These are phyloP conservation scores for Phytophthora hybrid DNA, from an alignment of 352 stramenopile species.

Conservation along the genomic window DNA sequence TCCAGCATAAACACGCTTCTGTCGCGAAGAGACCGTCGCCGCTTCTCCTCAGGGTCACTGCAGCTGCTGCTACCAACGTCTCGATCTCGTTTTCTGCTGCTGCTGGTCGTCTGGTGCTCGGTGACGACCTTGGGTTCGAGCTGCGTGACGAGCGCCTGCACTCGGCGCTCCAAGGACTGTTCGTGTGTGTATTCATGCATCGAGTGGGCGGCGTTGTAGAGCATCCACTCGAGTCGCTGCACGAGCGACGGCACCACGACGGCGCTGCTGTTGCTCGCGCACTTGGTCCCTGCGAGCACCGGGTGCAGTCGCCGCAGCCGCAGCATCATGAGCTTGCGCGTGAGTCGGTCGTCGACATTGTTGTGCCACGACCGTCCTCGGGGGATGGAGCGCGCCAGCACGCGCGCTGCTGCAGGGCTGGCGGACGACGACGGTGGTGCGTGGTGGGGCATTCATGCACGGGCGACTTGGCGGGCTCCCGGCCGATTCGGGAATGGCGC, in stretches of 20 bases:
- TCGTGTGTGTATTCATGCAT: slow-evolving; percentile 73
- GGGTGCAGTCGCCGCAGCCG: slow-evolving; percentile 37
- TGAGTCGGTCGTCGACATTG: slow-evolving; percentile 39
- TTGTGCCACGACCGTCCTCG: slow-evolving; percentile 38
- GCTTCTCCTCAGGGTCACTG: slow-evolving; percentile 16
- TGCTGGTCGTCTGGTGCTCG: slow-evolving; percentile 5
- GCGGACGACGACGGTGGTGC: slow-evolving; percentile 11
- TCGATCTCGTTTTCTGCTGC: slow-evolving; percentile 22
- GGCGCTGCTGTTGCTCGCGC: slow-evolving; percentile 10
- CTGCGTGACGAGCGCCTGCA: slow-evolving; percentile 75
- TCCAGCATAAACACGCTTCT: slow-evolving; percentile 45
- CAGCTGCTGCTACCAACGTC: background rate
- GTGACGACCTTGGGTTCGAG: slow-evolving; percentile 39
- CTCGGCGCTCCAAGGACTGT: slow-evolving; percentile 68
- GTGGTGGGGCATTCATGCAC: slow-evolving; percentile 30
- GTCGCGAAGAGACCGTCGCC: slow-evolving; percentile 13
- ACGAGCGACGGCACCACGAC: slow-evolving; percentile 47
- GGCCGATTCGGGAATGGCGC: slow-evolving; percentile 28
- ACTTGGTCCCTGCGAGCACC: slow-evolving; percentile 31
- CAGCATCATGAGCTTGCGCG: slow-evolving; percentile 50
- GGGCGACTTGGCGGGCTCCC: slow-evolving; percentile 12
- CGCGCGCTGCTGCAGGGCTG: slow-evolving; percentile 6
- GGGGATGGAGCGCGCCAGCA: slow-evolving; percentile 11
- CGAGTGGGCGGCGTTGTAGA: slow-evolving; percentile 73
- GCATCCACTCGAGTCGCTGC: slow-evolving; percentile 77